These are phyloP conservation scores for Citrus glauca DNA, from an alignment of 345 rosid species.

Conservation along the genomic window DNA sequence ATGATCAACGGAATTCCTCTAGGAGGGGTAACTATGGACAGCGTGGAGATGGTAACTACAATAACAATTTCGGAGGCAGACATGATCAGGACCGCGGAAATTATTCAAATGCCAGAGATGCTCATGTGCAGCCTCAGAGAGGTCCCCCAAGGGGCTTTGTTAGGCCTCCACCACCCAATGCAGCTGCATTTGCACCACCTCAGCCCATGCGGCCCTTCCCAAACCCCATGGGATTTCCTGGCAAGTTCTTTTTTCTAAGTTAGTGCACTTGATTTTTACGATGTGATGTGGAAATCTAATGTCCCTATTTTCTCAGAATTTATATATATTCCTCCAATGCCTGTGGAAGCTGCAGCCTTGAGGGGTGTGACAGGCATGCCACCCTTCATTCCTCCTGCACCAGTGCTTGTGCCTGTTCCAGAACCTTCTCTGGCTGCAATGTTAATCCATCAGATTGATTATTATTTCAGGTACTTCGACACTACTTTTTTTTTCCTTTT, in stretches of 20 bases:
- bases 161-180: conserved; percentile 41
- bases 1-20: conserved; percentile 38
- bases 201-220: conserved; percentile 33
- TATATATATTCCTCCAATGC: conserved; percentile 27
- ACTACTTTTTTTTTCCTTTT: too few species aligned
- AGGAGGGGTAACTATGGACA: conserved; percentile 50
- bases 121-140: conserved; percentile 42
- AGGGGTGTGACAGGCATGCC: conserved; percentile 41
- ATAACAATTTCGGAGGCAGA: conserved; percentile 37
- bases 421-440: conserved; percentile 28
- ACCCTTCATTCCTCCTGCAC: conserved; percentile 23
- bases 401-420: conserved; percentile 31
- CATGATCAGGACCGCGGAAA: conserved; percentile 53
- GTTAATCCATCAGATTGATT: conserved; percentile 53
- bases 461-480: conserved; percentile 56
- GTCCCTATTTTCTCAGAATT: conserved; percentile 28
- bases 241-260: conserved; percentile 22
- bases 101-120: conserved; percentile 44
- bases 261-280: neutral
- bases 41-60: conserved; percentile 45
- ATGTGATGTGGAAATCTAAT: neutral
- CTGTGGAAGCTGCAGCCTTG: conserved; percentile 33
- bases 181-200: conserved; percentile 31
- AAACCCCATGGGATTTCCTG: conserved; percentile 38
- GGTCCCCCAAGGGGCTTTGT: conserved; percentile 41